Percentiles rank a stretch among this genome's conserved stretches.
These are phyloP conservation scores for Plasmodium chabaudi DNA, from an alignment of 169 alveolate species.

Conservation along the genomic window DNA sequence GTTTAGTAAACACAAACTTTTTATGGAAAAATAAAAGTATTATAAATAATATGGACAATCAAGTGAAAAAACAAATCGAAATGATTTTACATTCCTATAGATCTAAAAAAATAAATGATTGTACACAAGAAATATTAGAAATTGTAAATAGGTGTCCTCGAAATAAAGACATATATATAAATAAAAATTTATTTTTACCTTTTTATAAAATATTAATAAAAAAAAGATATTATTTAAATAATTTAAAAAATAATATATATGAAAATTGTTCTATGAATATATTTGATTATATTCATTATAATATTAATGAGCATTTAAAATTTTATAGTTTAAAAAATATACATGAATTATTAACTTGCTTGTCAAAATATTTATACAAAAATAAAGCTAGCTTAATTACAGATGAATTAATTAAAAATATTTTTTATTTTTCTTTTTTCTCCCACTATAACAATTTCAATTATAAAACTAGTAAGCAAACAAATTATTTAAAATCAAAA, in stretches of 20 bases:
- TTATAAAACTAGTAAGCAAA: background rate
- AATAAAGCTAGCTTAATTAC: constrained; percentile 15
- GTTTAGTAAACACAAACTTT: background rate
- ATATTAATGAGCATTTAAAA: constrained; percentile 17
- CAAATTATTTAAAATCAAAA: no score
- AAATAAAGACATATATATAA: constrained; percentile 45
- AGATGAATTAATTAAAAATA: constrained; percentile 22
- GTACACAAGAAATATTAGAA: background rate
- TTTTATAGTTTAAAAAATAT: constrained; percentile 29
- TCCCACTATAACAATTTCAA: constrained; percentile 20
- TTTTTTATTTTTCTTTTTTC: constrained; percentile 33
- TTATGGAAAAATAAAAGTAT: background rate
- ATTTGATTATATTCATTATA: constrained; percentile 53
- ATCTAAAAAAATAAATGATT: background rate
- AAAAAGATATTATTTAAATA: constrained; percentile 16
- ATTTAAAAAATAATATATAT: constrained; percentile 29
- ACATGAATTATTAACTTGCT: constrained; percentile 6
- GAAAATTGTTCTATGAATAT: constrained; percentile 23
- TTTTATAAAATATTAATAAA: constrained; percentile 34
- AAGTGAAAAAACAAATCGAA: constrained; percentile 12
- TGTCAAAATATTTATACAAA: constrained; percentile 43
- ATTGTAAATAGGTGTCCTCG: constrained; percentile 1
- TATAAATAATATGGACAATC: background rate
- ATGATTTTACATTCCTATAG: background rate
- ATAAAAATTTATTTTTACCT: constrained; percentile 16